A percentile compares a stretch with the other conserved stretches of the same genome.
These are phyloP conservation scores for Helicocarpus griseus DNA, from an alignment of 2,329 filamentous ascomycete species.

Conservation along the genomic window DNA sequence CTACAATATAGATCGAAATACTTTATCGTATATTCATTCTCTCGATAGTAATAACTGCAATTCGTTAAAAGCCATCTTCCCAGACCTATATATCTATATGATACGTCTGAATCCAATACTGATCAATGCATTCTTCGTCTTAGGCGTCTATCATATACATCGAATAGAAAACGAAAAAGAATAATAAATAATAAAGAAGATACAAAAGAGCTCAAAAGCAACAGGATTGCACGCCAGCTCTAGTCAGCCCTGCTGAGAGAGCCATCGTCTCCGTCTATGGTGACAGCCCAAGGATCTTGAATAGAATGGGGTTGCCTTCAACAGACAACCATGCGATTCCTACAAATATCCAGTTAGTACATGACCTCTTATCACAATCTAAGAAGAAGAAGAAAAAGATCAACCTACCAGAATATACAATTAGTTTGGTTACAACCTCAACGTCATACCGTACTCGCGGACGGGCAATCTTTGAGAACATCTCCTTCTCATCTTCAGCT, in stretches of 20 bases:
- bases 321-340: conserved; percentile 77
- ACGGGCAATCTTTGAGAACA: conserved; percentile 75
- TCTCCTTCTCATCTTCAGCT: conserved; percentile 56
- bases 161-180: no score
- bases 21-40: no score
- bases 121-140: no score
- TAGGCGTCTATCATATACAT: no score
- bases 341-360: conserved; percentile 25
- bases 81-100: no score
- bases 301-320: conserved; percentile 62
- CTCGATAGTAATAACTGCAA: no score
- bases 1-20: no score
- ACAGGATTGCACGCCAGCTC: no score
- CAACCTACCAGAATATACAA: conserved; percentile 77
- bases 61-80: no score
- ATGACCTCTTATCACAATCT: conserved; percentile 7
- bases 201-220: no score
- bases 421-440: conserved; percentile 94
- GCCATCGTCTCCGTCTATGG: not conserved
- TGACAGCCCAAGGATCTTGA: conserved; percentile 50
- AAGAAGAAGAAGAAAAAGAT: not conserved
- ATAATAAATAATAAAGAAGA: no score
- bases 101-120: no score
- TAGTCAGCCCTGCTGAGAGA: not conserved
- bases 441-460: conserved; percentile 92